These are phyloP conservation scores for Leptographium lundbergii DNA, from an alignment of 2,329 filamentous ascomycete species.

Conservation along the genomic window DNA sequence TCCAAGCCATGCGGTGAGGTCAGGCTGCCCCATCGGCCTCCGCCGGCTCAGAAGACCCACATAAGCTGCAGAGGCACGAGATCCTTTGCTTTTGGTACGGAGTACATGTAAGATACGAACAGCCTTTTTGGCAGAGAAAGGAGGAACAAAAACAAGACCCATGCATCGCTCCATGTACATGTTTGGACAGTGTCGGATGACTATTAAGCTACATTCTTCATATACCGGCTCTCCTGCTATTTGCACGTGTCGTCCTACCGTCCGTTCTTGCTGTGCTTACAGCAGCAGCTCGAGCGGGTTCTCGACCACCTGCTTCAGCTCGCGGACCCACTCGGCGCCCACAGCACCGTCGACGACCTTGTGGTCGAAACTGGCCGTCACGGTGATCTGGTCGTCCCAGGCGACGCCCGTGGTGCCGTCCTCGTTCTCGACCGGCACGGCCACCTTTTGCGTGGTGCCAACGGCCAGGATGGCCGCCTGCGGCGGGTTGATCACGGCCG, in stretches of 20 bases:
- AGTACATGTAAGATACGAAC: no score
- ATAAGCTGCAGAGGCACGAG: no score
- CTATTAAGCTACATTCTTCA: neutral
- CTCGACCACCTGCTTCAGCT: slow-evolving; percentile 95
- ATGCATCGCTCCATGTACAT: no score
- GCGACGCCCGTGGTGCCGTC: slow-evolving; percentile 63
- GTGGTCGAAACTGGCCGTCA: slow-evolving; percentile 96
- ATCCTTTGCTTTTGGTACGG: no score
- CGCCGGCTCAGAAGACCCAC: no score
- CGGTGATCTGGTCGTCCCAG: slow-evolving; percentile 94
- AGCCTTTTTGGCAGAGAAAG: neutral
- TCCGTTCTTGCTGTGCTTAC: slow-evolving; percentile 34
- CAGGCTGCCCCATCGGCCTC: no score
- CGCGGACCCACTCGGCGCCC: slow-evolving; percentile 90
- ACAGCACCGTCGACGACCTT: slow-evolving; percentile 96
- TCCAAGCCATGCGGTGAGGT: no score
- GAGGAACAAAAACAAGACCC: neutral
- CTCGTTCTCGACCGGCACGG: slow-evolving; percentile 72
- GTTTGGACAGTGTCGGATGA: neutral
- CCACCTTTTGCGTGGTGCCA: slow-evolving; percentile 90
- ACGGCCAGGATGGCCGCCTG: slow-evolving; percentile 93
- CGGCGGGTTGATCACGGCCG: slow-evolving; percentile 96
- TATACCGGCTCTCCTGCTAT: no score
- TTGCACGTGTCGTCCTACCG: neutral
- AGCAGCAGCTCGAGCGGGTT: slow-evolving; percentile 92